Percentiles rank a stretch among this genome's conserved stretches.
Conservation (phyloP, 176 grass and related monocot species). For the Neostapfia colusana region DNA sequence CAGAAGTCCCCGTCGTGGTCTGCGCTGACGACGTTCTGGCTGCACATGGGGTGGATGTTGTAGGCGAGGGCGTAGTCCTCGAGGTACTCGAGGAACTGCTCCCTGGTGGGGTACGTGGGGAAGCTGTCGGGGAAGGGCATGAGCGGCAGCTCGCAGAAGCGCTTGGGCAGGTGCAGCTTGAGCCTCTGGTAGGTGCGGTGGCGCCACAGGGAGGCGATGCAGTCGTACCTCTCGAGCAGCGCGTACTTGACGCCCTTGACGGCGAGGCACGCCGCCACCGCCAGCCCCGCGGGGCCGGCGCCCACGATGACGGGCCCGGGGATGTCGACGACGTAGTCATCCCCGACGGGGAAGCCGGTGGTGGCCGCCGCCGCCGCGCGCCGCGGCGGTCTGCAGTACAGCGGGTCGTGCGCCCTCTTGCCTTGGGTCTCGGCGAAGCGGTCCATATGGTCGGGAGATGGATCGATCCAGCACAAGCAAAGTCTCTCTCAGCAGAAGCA, state of each 20-base stretch:
- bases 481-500: no score
- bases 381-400: constrained; percentile 10
- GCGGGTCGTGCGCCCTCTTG: constrained; percentile 61
- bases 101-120: constrained; percentile 62
- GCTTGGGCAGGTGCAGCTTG: constrained; percentile 77
- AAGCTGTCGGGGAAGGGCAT: constrained; percentile 60
- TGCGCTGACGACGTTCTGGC: constrained; percentile 55
- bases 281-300: constrained; percentile 70
- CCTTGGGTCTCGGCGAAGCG: constrained; percentile 48
- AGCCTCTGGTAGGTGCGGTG: constrained; percentile 81
- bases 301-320: constrained; percentile 62
- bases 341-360: constrained; percentile 34
- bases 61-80: constrained; percentile 51
- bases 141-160: constrained; percentile 72
- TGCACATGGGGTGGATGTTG: constrained; percentile 52
- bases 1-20: constrained; percentile 58
- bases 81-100: constrained; percentile 81
- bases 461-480: no score
- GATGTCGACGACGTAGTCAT: constrained; percentile 31
- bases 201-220: constrained; percentile 83
- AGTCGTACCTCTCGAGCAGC: constrained; percentile 62
- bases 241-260: constrained; percentile 51
- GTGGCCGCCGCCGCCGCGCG: background rate
- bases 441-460: no score
- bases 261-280: constrained; percentile 60